These are phyloP conservation scores for Podospora conica DNA, from an alignment of 495 filamentous ascomycete species.

Conservation along the genomic window DNA sequence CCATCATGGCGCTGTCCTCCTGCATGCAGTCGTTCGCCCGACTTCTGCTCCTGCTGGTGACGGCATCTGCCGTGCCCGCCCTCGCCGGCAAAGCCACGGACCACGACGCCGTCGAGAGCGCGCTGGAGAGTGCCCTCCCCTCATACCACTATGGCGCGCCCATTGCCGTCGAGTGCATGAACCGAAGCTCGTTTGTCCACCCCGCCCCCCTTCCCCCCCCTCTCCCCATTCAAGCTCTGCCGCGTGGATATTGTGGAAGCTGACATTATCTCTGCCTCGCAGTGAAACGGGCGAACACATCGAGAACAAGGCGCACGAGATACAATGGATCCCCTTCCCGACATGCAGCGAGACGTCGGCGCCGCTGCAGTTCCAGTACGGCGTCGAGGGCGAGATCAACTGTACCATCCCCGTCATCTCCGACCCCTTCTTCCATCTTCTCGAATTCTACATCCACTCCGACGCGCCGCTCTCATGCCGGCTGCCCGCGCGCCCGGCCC, in stretches of 20 bases:
- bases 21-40: background rate
- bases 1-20: background rate
- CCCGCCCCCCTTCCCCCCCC: constrained; percentile 1
- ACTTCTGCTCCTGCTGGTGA: background rate
- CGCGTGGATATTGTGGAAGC: background rate
- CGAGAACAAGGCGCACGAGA: constrained; percentile 67
- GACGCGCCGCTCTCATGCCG: constrained; percentile 92
- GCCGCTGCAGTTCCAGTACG: constrained; percentile 80
- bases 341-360: constrained; percentile 82
- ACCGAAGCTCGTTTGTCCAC: constrained; percentile 45
- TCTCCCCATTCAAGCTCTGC: background rate
- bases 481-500: constrained; percentile 69
- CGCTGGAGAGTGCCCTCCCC: constrained; percentile 29
- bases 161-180: constrained; percentile 49
- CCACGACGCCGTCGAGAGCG: constrained; percentile 6
- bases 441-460: constrained; percentile 98
- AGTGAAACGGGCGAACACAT: constrained; percentile 72
- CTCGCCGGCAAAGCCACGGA: background rate
- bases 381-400: constrained; percentile 75
- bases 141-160: constrained; percentile 46
- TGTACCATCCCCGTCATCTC: constrained; percentile 83
- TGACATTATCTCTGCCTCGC: background rate
- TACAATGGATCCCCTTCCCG: constrained; percentile 91
- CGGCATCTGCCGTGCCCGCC: background rate
- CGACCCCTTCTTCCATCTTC: constrained; percentile 90